Evolutionary conservation across 768 basidiomycete species (phyloP).

Genomic region (Cyclocybe aegerita): DNA sequence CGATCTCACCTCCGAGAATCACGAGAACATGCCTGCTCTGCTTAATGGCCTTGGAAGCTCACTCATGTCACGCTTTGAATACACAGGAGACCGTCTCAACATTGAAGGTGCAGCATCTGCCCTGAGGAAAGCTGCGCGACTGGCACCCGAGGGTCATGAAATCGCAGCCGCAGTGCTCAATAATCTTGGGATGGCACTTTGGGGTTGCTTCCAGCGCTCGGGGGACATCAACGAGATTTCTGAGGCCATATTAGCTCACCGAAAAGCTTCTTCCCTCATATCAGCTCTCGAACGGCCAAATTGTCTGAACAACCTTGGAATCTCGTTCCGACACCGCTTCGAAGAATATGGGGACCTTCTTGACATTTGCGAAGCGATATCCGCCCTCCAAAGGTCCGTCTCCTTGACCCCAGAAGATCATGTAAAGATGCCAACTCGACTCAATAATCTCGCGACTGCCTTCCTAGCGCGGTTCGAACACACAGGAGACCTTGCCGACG

Average conservation of each 20-base stretch:
- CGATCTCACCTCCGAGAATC: background rate
- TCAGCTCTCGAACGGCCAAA: background rate
- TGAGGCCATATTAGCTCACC: background rate
- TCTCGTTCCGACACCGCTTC: background rate
- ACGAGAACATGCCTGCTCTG: background rate
- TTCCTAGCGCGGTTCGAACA: background rate
- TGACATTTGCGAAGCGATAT: conserved; percentile 2
- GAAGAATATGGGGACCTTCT: background rate
- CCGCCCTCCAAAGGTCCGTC: conserved; percentile 5
- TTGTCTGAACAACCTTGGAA: background rate
- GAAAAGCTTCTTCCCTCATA: background rate
- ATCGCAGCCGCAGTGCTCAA: background rate
- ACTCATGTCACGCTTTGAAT: background rate
- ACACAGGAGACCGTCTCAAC: background rate
- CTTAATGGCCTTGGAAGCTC: conserved; percentile 3
- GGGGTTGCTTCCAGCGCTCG: background rate
- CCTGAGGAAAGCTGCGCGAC: background rate
- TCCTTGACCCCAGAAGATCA: conserved; percentile 1
- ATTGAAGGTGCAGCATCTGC: background rate
- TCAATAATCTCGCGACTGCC: background rate
- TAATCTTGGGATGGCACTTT: background rate
- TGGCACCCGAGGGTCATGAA: background rate
- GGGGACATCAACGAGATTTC: background rate
- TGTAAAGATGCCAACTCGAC: background rate
- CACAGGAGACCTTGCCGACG: conserved; percentile 1